Evolutionary conservation across 345 rosid genomes (phyloP), one percentile per base, ranked within the genome.

Genomic region (Cardamine chenopodiifolia): DNA sequence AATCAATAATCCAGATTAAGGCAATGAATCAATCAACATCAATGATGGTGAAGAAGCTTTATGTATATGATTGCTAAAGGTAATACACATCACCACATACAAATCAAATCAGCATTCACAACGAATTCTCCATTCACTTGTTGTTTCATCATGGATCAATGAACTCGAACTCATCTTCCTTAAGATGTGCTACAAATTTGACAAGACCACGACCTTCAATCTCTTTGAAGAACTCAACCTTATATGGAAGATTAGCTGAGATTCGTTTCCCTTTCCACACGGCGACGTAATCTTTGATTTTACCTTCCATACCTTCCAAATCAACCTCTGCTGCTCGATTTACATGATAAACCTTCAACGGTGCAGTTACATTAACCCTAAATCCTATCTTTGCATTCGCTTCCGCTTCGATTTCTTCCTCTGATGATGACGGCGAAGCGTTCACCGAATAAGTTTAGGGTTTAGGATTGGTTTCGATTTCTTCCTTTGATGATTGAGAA

Each of bases 311-410:
- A 6, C 88, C 97, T 19, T 68, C 62, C 68, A 94, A 85, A 75
- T 88, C 95, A 53, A 87, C 37, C 84, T 89, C 95, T n/a, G 84
- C 82, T 4, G 88, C 90, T 4, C 88, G 85, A 40, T 86, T 85
- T 55, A 89, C 96, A 55, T 94, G 98, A 78, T 94, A 94, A 4
- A 91, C 93, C 82, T 87, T 94, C 68, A 94, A 66, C 15, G 96
- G 87, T 20, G 53, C 90, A 48, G 73, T 94, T 68, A 94, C 97
- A 78, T 81, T 83, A 42, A 93, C 84, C 82, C 66, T 86, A 8
- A 85, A 84, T 58, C 98, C 97, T 1, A 83, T 74, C 73, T 78
- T 85, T 61, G 79, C 82, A 29, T 20, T 71, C 25, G 63, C 68
- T 55, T 52, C 70, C 32, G 66, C 75, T 37, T 62, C 77, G 49